These are phyloP conservation scores for Avicennia marina DNA, from an alignment of 257 asterid species.

Conservation along the genomic window DNA sequence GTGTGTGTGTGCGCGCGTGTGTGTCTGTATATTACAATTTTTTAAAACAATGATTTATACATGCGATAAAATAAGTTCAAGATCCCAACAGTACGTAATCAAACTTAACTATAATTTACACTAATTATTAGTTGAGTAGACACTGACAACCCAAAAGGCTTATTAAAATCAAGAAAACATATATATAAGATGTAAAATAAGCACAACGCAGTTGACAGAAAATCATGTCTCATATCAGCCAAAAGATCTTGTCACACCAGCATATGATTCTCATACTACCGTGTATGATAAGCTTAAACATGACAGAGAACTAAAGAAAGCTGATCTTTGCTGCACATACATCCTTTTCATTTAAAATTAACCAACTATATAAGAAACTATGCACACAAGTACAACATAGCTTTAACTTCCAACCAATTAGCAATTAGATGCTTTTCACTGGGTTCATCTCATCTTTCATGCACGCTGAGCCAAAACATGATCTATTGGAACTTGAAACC, in stretches of 20 bases:
- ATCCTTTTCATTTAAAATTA: neutral
- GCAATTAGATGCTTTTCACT: slow-evolving; percentile 35
- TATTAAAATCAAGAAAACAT: slow-evolving; percentile 11
- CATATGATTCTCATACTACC: neutral
- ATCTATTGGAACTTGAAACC: slow-evolving; percentile 53
- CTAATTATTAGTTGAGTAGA: slow-evolving; percentile 1
- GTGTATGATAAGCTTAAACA: slow-evolving; percentile 7
- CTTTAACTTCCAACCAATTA: slow-evolving; percentile 37
- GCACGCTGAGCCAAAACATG: slow-evolving; percentile 36
- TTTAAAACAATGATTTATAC: slow-evolving; percentile 6
- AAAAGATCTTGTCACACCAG: too few relatives aligned
- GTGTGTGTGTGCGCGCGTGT: neutral
- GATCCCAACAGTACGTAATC: slow-evolving; percentile 45
- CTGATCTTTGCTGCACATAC: slow-evolving; percentile 1
- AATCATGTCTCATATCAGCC: neutral
- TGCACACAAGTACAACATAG: slow-evolving; percentile 10
- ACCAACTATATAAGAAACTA: neutral
- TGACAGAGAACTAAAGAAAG: neutral
- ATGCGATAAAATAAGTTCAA: slow-evolving; percentile 16
- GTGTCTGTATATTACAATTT: neutral
- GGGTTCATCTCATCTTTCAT: slow-evolving; percentile 28
- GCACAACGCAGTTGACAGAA: neutral
- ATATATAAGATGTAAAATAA: neutral
- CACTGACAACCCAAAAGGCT: slow-evolving; percentile 12
- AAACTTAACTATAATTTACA: slow-evolving; percentile 7